phyloP scores from a whole-genome alignment of 257 asterid species.

The Anisodus tanguticus region DNA sequence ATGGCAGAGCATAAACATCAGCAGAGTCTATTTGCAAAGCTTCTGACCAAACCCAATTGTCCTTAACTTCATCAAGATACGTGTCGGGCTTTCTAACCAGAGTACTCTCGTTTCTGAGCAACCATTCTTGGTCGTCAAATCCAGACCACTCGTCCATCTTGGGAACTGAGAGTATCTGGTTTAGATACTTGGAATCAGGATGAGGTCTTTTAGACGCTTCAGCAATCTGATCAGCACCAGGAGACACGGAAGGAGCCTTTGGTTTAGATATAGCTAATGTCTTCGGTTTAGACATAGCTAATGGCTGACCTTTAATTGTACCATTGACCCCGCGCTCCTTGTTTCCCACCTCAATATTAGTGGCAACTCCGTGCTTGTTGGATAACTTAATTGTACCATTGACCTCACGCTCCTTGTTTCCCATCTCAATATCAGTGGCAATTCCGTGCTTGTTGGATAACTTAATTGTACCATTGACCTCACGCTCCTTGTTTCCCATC shows the following conservation, averaged over 20 bases:
- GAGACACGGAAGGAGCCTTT: conserved; percentile 39
- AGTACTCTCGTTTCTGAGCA: conserved; percentile 27
- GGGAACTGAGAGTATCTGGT: conserved; percentile 35
- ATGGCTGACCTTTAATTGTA: conserved; percentile 45
- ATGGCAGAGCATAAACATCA: conserved; percentile 71
- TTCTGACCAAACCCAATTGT: conserved; percentile 63
- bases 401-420: conserved; percentile 34
- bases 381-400: conserved; percentile 53
- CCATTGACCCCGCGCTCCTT: conserved; percentile 51
- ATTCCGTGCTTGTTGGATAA: conserved; percentile 38
- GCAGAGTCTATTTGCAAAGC: conserved; percentile 63
- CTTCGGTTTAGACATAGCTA: conserved; percentile 44
- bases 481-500: conserved; percentile 37
- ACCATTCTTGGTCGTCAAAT: conserved; percentile 29
- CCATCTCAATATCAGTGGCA: conserved; percentile 40
- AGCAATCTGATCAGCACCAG: conserved; percentile 39
- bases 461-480: conserved; percentile 51
- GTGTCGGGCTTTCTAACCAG: neutral
- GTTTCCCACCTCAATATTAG: conserved; percentile 37
- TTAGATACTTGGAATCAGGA: conserved; percentile 34
- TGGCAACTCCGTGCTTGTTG: conserved; percentile 41
- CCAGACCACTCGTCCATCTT: conserved; percentile 30
- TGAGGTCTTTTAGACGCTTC: conserved; percentile 37
- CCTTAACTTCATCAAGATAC: conserved; percentile 28
- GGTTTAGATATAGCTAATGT: conserved; percentile 40